Evolutionary conservation across 352 stramenopile genomes (phyloP).

Genomic region (Globisporangium radiosum): DNA sequence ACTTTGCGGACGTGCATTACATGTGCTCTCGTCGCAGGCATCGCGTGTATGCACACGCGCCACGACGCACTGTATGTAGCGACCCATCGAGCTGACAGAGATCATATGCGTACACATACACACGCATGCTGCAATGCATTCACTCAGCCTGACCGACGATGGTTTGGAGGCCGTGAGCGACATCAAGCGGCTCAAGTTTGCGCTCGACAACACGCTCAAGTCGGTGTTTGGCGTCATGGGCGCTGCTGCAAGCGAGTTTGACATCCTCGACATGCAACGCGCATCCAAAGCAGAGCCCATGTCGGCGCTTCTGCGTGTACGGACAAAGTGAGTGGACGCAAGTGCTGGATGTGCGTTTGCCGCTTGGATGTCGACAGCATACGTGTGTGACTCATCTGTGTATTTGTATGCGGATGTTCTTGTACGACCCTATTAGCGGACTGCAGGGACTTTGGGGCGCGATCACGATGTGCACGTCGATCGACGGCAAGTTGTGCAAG

Average conservation of each 20-base stretch:
- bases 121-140: background rate
- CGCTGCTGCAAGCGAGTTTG: constrained; percentile 54
- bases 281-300: constrained; percentile 26
- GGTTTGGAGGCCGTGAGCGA: constrained; percentile 28
- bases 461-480: constrained; percentile 65
- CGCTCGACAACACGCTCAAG: constrained; percentile 63
- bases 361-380: too few species aligned
- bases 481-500: constrained; percentile 37
- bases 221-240: constrained; percentile 61
- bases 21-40: background rate
- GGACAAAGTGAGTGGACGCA: constrained; percentile 24
- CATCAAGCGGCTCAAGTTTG: constrained; percentile 64
- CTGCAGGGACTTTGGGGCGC: constrained; percentile 55
- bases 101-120: background rate
- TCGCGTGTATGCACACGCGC: background rate
- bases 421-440: constrained; percentile 17
- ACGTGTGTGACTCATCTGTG: too few species aligned
- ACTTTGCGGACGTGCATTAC: background rate
- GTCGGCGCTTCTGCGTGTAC: constrained; percentile 55
- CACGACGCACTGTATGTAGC: too few species aligned
- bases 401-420: background rate
- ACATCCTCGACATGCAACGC: constrained; percentile 37
- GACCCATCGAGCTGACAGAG: background rate
- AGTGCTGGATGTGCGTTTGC: too few species aligned
- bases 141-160: constrained; percentile 47